Conservation (phyloP, 2,329 filamentous ascomycete genomes). For the Hortaea sp. region DNA sequence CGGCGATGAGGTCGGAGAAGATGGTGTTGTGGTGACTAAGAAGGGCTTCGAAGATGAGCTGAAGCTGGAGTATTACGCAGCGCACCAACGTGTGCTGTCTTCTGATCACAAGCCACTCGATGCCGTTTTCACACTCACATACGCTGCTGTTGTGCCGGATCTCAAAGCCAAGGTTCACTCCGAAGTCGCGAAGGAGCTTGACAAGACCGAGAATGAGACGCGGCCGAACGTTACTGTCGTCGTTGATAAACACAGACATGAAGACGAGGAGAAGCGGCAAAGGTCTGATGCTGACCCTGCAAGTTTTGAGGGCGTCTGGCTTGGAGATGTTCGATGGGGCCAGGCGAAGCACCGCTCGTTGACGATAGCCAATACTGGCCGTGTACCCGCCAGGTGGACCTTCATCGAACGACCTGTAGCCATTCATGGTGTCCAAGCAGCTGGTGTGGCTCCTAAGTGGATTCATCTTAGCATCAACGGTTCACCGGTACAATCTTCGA, state of each 20-base stretch:
- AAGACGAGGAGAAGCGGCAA: constrained; percentile 21
- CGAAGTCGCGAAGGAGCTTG: constrained; percentile 78
- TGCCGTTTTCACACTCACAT: constrained; percentile 73
- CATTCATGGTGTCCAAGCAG: constrained; percentile 20
- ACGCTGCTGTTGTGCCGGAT: constrained; percentile 76
- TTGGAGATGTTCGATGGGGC: constrained; percentile 64
- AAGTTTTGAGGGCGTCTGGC: constrained; percentile 55
- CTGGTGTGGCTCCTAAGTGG: constrained; percentile 51
- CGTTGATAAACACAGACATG: constrained; percentile 48
- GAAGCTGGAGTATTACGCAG: constrained; percentile 60
- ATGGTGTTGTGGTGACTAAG: constrained; percentile 42
- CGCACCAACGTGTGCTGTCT: constrained; percentile 79
- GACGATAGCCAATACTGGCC: constrained; percentile 86
- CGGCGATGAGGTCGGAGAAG: constrained; percentile 10
- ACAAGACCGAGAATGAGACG: constrained; percentile 84
- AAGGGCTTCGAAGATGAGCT: constrained; percentile 49
- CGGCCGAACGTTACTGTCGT: constrained; percentile 63
- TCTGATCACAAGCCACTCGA: constrained; percentile 92
- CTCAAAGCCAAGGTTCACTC: constrained; percentile 75
- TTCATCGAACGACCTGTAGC: constrained; percentile 64
- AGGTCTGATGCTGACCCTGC: constrained; percentile 28
- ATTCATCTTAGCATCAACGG: constrained; percentile 45
- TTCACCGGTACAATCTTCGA: constrained; percentile 9
- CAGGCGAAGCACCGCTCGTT: constrained; percentile 56
- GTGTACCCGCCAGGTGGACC: constrained; percentile 66